These are phyloP conservation scores for Ensete glaucum DNA, from an alignment of 176 grass and related monocot genomes.

Conservation along the genomic window DNA sequence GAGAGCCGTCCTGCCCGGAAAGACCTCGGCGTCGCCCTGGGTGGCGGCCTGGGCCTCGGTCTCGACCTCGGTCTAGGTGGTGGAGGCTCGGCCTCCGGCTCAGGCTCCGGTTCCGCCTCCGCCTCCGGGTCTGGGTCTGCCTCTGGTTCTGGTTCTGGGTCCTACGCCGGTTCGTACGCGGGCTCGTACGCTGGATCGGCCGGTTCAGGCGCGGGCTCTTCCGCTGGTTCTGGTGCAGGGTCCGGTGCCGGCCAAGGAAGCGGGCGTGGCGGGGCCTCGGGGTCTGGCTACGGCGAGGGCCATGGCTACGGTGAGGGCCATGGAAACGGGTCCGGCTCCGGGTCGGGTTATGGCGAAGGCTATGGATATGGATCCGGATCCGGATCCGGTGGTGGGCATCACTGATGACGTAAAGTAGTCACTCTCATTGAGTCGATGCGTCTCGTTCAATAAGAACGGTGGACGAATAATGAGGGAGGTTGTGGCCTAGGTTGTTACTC, in stretches of 20 bases:
- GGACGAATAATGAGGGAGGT: too few species aligned
- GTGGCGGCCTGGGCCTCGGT: slow-evolving; percentile 27
- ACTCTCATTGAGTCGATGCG: too few species aligned
- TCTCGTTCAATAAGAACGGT: too few species aligned
- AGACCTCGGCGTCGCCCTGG: slow-evolving; percentile 19
- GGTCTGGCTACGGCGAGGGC: slow-evolving; percentile 21
- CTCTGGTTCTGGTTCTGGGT: slow-evolving; percentile 28
- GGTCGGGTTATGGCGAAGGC: background rate
- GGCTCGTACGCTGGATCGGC: slow-evolving; percentile 23
- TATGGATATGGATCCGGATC: too few species aligned
- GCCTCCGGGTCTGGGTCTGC: slow-evolving; percentile 11
- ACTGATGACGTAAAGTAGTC: too few species aligned
- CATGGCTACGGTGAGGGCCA: slow-evolving; percentile 9
- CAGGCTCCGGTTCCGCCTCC: slow-evolving; percentile 22
- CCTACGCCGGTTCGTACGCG: slow-evolving; percentile 28
- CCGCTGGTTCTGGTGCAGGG: background rate
- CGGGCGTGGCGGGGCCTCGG: background rate
- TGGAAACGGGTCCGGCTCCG: background rate
- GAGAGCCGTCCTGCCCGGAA: slow-evolving; percentile 26
- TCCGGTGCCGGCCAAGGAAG: background rate
- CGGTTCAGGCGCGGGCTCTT: slow-evolving; percentile 13
- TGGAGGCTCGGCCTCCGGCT: slow-evolving; percentile 22
- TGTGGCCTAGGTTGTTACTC: too few species aligned
- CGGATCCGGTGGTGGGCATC: too few species aligned
- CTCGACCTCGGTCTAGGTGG: slow-evolving; percentile 16